phyloP scores from a whole-genome alignment of 331 rosid species.

The Quercus lobata region DNA sequence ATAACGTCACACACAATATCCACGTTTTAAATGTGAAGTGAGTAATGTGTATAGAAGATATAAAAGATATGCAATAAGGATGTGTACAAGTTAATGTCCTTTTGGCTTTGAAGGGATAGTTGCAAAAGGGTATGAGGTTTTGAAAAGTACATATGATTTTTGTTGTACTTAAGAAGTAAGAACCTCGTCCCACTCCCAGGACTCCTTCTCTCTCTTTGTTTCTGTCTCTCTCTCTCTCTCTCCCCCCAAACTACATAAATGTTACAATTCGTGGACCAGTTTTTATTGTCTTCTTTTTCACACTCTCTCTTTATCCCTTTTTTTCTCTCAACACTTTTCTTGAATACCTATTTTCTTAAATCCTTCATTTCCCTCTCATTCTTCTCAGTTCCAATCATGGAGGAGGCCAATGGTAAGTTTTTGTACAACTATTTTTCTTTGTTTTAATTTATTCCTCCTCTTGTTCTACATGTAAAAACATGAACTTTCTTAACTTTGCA shows the following conservation, averaged over 20 bases:
- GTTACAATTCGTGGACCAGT: constrained; percentile 14
- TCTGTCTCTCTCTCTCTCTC: not conserved
- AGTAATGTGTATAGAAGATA: too few relatives aligned
- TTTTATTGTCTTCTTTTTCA: not conserved
- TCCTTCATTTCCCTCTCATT: constrained; percentile 4
- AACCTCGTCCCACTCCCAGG: too few relatives aligned
- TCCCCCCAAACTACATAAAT: not conserved
- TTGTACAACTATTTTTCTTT: not conserved
- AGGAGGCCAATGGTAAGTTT: constrained; percentile 36
- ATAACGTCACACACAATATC: too few relatives aligned
- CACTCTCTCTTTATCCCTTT: not conserved
- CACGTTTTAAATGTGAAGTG: too few relatives aligned
- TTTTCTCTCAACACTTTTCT: not conserved
- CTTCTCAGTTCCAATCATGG: constrained; percentile 32
- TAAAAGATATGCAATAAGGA: too few relatives aligned
- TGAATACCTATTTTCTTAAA: not conserved
- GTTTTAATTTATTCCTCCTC: not conserved
- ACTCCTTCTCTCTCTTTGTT: not conserved
- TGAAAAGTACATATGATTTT: too few relatives aligned
- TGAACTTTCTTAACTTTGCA: not conserved
- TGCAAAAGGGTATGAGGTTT: too few relatives aligned
- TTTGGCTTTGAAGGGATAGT: too few relatives aligned
- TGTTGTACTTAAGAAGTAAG: too few relatives aligned
- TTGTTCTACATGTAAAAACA: not conserved
- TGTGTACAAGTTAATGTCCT: too few relatives aligned